phyloP scores from a whole-genome alignment of 1,139 yeast species.

The Pneumocystis canis region DNA sequence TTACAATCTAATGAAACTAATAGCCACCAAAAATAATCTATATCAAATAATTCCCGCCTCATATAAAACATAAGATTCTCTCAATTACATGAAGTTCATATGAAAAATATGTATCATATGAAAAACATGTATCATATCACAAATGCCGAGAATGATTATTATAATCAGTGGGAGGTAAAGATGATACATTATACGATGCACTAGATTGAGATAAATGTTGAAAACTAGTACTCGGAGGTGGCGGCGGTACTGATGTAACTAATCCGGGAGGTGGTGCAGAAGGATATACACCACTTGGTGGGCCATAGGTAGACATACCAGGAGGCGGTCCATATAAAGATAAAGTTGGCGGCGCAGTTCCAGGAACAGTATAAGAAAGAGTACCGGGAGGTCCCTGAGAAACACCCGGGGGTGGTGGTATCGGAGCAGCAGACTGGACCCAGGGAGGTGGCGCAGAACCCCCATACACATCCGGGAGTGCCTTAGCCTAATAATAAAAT shows the following conservation, averaged over 20 bases:
- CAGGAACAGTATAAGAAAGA: slow-evolving; percentile 6
- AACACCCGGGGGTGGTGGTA: slow-evolving; percentile 8
- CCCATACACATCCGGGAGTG: slow-evolving; percentile 7
- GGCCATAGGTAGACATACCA: background rate
- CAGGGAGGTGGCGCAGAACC: slow-evolving; percentile 12
- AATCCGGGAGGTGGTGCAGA: background rate
- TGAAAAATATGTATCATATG: too few relatives aligned
- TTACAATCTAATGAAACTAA: background rate
- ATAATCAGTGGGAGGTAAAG: background rate
- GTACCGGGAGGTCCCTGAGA: background rate
- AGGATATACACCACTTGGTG: background rate
- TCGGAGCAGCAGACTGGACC: slow-evolving; percentile 1
- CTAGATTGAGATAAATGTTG: background rate
- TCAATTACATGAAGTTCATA: background rate
- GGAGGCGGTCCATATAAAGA: background rate
- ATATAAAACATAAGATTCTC: background rate
- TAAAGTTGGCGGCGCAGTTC: slow-evolving; percentile 1
- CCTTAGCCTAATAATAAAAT: slow-evolving; percentile 5
- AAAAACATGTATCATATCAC: background rate
- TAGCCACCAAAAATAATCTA: background rate
- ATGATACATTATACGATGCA: background rate
- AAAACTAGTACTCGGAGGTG: background rate
- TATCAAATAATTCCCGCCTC: background rate
- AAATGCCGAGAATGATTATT: background rate
- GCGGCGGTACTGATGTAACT: background rate